phyloP scores from a whole-genome alignment of 2,329 filamentous ascomycete genomes.

The Leptographium procerum region DNA sequence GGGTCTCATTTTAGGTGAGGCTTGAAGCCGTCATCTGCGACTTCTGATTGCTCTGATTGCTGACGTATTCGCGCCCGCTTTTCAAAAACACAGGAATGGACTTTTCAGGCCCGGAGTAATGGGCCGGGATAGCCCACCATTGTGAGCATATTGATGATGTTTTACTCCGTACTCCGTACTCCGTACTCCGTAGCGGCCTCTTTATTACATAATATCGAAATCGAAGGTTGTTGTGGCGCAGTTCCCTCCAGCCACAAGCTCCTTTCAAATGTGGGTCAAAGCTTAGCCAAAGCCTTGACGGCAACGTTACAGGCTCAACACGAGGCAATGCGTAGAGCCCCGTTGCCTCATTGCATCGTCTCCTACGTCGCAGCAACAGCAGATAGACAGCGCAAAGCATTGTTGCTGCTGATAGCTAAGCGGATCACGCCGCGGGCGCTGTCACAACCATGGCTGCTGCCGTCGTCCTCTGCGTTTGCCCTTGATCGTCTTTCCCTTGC shows the following conservation, averaged over 20 bases:
- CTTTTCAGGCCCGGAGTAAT: too few species aligned
- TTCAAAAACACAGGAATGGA: too few species aligned
- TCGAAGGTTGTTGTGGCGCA: neutral
- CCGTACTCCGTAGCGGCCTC: too few species aligned
- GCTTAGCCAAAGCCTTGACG: neutral
- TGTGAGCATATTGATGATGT: too few species aligned
- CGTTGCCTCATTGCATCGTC: neutral
- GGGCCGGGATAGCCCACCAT: too few species aligned
- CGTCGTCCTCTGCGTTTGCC: neutral
- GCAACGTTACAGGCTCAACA: slow-evolving; percentile 11
- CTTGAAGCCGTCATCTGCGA: too few species aligned
- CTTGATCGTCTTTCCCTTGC: neutral
- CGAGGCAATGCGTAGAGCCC: neutral
- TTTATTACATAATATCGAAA: too few species aligned
- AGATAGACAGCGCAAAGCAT: too few species aligned
- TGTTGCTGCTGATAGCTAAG: neutral
- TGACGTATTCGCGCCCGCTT: too few species aligned
- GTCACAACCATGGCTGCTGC: neutral
- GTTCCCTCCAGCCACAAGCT: neutral
- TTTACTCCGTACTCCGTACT: too few species aligned
- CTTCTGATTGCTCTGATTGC: too few species aligned
- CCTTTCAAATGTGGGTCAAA: neutral
- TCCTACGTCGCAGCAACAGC: slow-evolving; percentile 1
- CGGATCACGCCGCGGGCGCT: neutral
- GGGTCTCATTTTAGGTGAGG: too few species aligned